These are phyloP conservation scores for Helicostylum pulchrum DNA, from an alignment of 192 early-diverging fungal genomes.

Conservation along the genomic window DNA sequence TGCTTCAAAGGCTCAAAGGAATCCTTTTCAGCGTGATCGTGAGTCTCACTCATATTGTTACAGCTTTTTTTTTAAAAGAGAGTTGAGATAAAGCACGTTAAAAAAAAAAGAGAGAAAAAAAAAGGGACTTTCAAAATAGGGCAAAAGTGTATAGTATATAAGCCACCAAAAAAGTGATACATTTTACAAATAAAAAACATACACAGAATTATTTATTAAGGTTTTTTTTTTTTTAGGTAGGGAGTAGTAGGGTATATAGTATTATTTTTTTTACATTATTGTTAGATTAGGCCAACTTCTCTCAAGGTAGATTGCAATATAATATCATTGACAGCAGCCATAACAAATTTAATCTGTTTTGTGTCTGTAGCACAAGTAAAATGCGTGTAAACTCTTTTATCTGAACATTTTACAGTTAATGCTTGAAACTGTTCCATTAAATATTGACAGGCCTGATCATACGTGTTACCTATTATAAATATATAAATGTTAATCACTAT, in stretches of 20 bases:
- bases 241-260: no score
- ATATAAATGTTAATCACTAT: no score
- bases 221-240: neutral
- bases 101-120: neutral
- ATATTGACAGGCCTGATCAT: slow-evolving; percentile 70
- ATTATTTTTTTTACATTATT: no score
- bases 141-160: no score
- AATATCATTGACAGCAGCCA: slow-evolving; percentile 89
- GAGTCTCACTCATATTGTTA: neutral
- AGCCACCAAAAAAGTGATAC: neutral
- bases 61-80: neutral
- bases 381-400: slow-evolving; percentile 83
- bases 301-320: slow-evolving; percentile 49
- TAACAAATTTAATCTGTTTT: slow-evolving; percentile 81
- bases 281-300: slow-evolving; percentile 11
- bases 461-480: slow-evolving; percentile 50
- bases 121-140: neutral
- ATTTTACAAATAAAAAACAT: no score
- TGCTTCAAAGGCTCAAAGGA: slow-evolving; percentile 28
- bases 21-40: slow-evolving; percentile 14
- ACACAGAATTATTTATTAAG: neutral
- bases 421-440: slow-evolving; percentile 74
- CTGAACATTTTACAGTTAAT: slow-evolving; percentile 64
- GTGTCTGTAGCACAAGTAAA: slow-evolving; percentile 89
- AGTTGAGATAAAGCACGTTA: neutral